Conservation (phyloP, 176 grass and related monocot genomes). For the Pharus latifolius region DNA sequence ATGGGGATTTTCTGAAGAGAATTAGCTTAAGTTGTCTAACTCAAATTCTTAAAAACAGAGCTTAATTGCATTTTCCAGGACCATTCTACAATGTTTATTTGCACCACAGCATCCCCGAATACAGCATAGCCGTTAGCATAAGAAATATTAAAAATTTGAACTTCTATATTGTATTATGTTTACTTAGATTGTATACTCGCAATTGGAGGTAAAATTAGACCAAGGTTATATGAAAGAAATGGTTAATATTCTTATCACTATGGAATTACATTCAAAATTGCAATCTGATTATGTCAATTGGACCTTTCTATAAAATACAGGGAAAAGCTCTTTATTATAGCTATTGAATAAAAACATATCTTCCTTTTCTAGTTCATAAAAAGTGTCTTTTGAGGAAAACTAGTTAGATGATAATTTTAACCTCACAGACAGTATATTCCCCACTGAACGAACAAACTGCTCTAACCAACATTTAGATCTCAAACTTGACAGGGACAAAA, state of each 20-base stretch:
- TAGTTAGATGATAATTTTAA: background rate
- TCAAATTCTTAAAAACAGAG: too few relatives aligned
- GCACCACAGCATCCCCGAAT: background rate
- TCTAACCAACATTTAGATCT: background rate
- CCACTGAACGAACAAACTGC: background rate
- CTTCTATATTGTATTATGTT: conserved; percentile 5
- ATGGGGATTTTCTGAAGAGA: too few relatives aligned
- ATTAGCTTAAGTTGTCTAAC: too few relatives aligned
- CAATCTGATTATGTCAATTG: background rate
- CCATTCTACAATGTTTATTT: too few relatives aligned
- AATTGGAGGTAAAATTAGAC: background rate
- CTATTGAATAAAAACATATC: background rate
- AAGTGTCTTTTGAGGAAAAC: background rate
- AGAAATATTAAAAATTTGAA: too few relatives aligned
- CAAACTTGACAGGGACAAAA: background rate
- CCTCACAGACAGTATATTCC: background rate
- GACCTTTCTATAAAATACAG: background rate
- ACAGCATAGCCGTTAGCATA: too few relatives aligned
- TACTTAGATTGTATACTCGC: conserved; percentile 4
- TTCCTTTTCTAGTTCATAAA: background rate
- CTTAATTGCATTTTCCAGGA: too few relatives aligned
- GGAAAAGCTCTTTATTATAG: background rate
- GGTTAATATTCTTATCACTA: background rate
- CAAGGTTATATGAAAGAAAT: background rate
- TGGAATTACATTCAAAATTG: conserved; percentile 17